A percentile compares a stretch with the other conserved stretches of the same genome.
phyloP scores from a whole-genome alignment of 2,329 filamentous ascomycete genomes.

The Diaporthe aspalathi region DNA sequence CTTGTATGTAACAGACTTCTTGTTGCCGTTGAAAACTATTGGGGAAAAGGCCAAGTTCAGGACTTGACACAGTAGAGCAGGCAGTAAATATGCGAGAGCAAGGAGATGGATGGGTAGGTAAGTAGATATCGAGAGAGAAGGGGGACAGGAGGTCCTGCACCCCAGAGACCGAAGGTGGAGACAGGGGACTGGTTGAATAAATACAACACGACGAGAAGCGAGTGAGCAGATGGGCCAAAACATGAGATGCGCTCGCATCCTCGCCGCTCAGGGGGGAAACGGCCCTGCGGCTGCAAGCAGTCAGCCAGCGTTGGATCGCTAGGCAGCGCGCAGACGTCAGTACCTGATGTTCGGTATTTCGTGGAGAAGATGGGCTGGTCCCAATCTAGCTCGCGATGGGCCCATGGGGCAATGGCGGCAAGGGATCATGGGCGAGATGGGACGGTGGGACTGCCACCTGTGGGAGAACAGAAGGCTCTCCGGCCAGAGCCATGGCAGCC shows the following conservation, averaged over 20 bases:
- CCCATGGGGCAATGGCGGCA: slow-evolving; percentile 23
- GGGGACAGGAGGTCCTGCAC: slow-evolving; percentile 22
- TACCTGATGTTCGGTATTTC: slow-evolving; percentile 17
- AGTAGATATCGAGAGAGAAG: slow-evolving; percentile 6
- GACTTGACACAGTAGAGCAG: slow-evolving; percentile 1
- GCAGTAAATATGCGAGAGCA: background rate
- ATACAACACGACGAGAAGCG: slow-evolving; percentile 21
- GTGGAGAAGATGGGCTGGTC: slow-evolving; percentile 30
- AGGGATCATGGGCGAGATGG: slow-evolving; percentile 16
- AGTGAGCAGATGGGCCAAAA: slow-evolving; percentile 32
- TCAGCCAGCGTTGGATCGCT: slow-evolving; percentile 4
- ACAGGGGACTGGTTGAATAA: slow-evolving; percentile 30
- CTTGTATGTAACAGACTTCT: slow-evolving; percentile 3
- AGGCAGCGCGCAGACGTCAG: slow-evolving; percentile 33
- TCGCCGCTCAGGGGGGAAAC: slow-evolving; percentile 17
- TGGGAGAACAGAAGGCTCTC: slow-evolving; percentile 8
- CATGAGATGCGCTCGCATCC: slow-evolving; percentile 33
- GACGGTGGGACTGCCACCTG: background rate
- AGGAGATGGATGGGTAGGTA: slow-evolving; percentile 5
- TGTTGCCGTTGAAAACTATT: slow-evolving; percentile 4
- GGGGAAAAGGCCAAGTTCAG: slow-evolving; percentile 4
- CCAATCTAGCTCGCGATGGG: slow-evolving; percentile 5
- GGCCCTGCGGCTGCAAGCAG: slow-evolving; percentile 18
- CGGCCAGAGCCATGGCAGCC: background rate
- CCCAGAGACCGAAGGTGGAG: slow-evolving; percentile 28